Evolutionary conservation across 2,329 filamentous ascomycete species (phyloP), one percentile per base, ranked within the genome.

Genomic region (Fusarium nematophilum): DNA sequence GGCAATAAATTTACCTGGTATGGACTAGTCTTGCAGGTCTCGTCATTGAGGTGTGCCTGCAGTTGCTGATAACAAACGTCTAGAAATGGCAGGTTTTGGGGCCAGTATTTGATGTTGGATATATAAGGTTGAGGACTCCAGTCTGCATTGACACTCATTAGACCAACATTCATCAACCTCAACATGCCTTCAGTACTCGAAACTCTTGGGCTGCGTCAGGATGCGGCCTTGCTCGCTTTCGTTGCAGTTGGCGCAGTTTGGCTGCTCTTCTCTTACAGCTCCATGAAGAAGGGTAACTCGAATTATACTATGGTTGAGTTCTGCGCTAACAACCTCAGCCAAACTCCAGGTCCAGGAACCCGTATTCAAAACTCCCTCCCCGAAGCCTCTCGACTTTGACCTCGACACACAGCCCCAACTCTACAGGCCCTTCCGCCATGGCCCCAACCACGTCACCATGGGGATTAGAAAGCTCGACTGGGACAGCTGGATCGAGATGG

Each of bases 401-500:
- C 21, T 63, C 1, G 54, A 62, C 3, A 27, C 3, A 63, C 45
- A 52, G 0, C 59, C 59, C 2, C 49, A 62, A 9, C 38, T 62
- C 0, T 65, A 65, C 25, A 52, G 62, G 3, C 63, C 62, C 0
- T 65, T 53, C 15, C 62, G 55, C n/a, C 63, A 62, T 29, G 59
- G 63, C 6, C 56, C 39, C 1, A 60, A 46, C 2, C 59, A 65
- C 5, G 38, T 65, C 11, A 65, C 59, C 1, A 65, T 65, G 63
- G 62, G 63, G 0, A 65, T 65, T 1, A 27, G 58, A 11, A 65
- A 57, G 15, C 23, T 65, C 0, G 47, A 60, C 5, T 65, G 62
- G 63, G 49, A 65, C 2, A 54, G 47, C 3, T 65, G 63, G 62
- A 65, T 65, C 9, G 58, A 65, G 40, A 57, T 65, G 53, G 62